Evolutionary conservation across 345 rosid species (phyloP), one percentile per base, ranked within the genome.

Genomic region (Isatis tinctoria): DNA sequence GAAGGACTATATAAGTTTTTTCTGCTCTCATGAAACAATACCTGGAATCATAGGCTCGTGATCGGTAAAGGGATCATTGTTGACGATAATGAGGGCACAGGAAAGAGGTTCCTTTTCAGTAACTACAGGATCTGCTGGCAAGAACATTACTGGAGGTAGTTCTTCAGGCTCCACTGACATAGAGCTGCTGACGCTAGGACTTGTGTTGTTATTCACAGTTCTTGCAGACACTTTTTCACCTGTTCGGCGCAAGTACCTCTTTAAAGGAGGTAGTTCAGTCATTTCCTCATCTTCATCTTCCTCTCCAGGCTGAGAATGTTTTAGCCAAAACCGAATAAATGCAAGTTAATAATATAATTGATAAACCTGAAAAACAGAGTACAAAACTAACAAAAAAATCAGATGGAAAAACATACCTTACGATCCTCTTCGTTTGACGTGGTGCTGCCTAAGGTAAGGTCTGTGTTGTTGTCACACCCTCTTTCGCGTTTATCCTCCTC

Each of bases 401-500:
- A 22, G 24, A 22, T 22, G 24, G 24, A 35, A 10, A 59, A 58
- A 33, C 12, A 18, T 17, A 28, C 73, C 14, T 69, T 27, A 8
- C 5, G 30, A 30, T 43, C 13, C 32, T 56, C 64, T 56, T 54
- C 5, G 2, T 30, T 17, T 28, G 52, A 56, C 8, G 9, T n/a
- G 26, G 51, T 17, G 20, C 49, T 52, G 26, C 27, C 13, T 37
- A 10, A 16, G 9, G 28, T 10, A 37, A 28, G 52, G 53, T 30
- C 14, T 35, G 7, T 1, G 20, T 35, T 69, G 14, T 47, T 37
- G 58, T 80, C 78, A 64, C 64, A 74, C 24, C 80, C 85, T 67
- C 82, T 86, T 65, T 77, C 90, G 16, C 79, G 69, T 71, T 81
- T 86, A 35, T 35, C 37, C 2, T 35, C 37, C 6, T 35, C 37